These are phyloP conservation scores for Moesziomyces parantarcticus DNA, from an alignment of 1,284 basidiomycete species.

Conservation along the genomic window DNA sequence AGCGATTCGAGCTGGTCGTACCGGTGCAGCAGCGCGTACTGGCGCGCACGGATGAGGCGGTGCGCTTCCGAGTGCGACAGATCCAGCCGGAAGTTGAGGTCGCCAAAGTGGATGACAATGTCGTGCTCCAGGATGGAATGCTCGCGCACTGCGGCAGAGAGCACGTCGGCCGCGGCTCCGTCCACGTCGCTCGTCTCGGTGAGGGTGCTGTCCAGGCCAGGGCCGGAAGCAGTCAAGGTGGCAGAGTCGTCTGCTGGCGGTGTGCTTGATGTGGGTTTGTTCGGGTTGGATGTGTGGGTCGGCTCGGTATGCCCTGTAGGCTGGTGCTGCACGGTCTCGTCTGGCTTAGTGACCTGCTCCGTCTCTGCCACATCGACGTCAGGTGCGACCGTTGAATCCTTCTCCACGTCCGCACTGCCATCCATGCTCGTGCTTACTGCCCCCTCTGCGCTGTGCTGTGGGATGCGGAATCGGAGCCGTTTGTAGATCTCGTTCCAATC, in stretches of 20 bases:
- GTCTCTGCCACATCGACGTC: no score
- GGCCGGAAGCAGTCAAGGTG: no score
- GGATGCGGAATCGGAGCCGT: constrained; percentile 33
- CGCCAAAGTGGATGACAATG: constrained; percentile 88
- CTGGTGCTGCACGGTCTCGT: no score
- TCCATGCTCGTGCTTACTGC: constrained; percentile 86
- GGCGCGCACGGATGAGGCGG: constrained; percentile 31
- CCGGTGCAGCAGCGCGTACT: constrained; percentile 73
- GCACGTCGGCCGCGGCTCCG: no score
- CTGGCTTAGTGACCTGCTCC: no score
- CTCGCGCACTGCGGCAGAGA: not conserved
- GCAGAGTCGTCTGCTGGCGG: no score
- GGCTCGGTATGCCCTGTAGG: no score
- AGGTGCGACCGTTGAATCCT: no score
- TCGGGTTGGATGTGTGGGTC: no score
- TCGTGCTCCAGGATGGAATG: constrained; percentile 39
- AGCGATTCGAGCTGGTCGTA: constrained; percentile 73
- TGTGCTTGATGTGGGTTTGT: no score
- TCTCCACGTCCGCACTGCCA: constrained; percentile 86
- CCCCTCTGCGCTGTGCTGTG: constrained; percentile 73
- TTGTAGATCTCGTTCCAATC: constrained; percentile 51
- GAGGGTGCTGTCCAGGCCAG: no score
- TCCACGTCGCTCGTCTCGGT: no score
- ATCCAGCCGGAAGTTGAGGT: constrained; percentile 92
- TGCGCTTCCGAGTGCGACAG: constrained; percentile 85